Evolutionary conservation across 1,139 yeast genomes (phyloP).

Genomic region (Kazachstania sp.): DNA sequence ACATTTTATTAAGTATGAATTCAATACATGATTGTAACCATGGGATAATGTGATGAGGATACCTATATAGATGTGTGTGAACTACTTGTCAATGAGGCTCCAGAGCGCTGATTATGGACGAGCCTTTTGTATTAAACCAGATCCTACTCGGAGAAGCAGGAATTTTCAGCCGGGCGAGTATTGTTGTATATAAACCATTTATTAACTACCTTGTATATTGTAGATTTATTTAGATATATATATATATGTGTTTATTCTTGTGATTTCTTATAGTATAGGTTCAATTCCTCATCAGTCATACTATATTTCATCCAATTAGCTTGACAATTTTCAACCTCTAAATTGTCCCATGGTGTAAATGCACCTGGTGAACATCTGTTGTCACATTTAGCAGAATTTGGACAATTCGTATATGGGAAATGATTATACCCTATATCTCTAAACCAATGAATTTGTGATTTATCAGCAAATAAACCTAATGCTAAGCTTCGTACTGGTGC

Average conservation of each 20-base stretch:
- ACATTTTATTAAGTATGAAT: no score
- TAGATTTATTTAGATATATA: no score
- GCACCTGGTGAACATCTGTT: slow-evolving; percentile 39
- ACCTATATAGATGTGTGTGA: no score
- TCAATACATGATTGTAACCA: no score
- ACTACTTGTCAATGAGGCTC: no score
- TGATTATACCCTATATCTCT: slow-evolving; percentile 77
- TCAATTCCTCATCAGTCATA: slow-evolving; percentile 36
- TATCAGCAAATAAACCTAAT: slow-evolving; percentile 64
- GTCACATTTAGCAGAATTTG: slow-evolving; percentile 37
- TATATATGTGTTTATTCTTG: background rate
- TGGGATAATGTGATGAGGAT: no score
- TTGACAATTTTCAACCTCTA: slow-evolving; percentile 63
- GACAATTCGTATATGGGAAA: slow-evolving; percentile 69
- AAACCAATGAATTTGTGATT: slow-evolving; percentile 70
- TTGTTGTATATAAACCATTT: no score
- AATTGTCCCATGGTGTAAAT: slow-evolving; percentile 38
- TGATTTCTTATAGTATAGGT: slow-evolving; percentile 20
- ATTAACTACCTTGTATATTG: no score
- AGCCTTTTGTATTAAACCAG: no score
- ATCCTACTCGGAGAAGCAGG: no score
- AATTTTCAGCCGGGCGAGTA: no score
- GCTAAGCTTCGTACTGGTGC: slow-evolving; percentile 90
- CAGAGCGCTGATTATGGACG: no score
- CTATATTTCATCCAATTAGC: slow-evolving; percentile 61